Conservation (phyloP, 2,329 filamentous ascomycete genomes). For the Allantophomopsis cytisporea region DNA sequence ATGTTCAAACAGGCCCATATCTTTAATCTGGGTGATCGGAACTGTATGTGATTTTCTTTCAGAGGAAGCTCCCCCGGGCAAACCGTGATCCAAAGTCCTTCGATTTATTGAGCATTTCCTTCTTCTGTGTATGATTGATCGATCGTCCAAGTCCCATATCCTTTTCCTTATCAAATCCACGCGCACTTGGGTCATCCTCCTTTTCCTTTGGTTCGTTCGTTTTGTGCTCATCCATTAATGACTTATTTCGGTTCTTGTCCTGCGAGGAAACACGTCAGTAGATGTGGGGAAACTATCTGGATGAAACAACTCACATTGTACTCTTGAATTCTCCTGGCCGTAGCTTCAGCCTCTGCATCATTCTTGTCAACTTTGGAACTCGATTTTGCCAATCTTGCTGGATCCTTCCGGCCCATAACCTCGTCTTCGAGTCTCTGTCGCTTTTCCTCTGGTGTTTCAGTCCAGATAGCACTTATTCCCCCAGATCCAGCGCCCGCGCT, state of each 20-base stretch:
- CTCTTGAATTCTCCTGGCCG: constrained; percentile 35
- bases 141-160: constrained; percentile 71
- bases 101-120: constrained; percentile 67
- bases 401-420: constrained; percentile 54
- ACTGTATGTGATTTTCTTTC: constrained; percentile 3
- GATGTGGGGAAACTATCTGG: background rate
- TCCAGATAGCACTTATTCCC: constrained; percentile 49
- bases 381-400: constrained; percentile 6
- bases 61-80: constrained; percentile 54
- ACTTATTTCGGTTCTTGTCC: constrained; percentile 37
- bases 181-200: constrained; percentile 82
- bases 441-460: constrained; percentile 83
- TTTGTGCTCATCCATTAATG: constrained; percentile 35
- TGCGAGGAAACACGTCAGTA: background rate
- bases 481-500: constrained; percentile 19
- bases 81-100: constrained; percentile 75
- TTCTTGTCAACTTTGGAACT: constrained; percentile 10
- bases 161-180: constrained; percentile 84
- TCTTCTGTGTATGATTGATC: constrained; percentile 59
- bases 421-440: constrained; percentile 67
- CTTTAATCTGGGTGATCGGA: no score
- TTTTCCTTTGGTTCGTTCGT: constrained; percentile 35
- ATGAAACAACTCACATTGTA: constrained; percentile 26
- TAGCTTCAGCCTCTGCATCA: constrained; percentile 25
- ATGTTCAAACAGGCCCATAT: no score